Conservation (phyloP, 148 eudicot species). For the Polygonum aviculare region DNA sequence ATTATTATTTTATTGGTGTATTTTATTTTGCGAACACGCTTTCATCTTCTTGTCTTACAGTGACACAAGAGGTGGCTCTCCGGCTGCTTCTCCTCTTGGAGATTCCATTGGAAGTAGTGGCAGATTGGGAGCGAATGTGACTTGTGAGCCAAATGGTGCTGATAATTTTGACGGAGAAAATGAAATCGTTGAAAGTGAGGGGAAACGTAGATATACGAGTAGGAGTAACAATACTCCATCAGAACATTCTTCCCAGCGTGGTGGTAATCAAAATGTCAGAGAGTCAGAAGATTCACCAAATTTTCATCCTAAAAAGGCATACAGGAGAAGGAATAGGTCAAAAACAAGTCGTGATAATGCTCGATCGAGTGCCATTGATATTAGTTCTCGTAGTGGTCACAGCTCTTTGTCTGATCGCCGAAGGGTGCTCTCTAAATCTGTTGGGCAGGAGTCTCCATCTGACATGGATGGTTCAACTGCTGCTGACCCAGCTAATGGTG, state of each 20-base stretch:
- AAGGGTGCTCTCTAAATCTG: constrained; percentile 24
- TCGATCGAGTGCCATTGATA: constrained; percentile 54
- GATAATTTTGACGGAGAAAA: constrained; percentile 87
- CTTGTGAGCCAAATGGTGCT: constrained; percentile 81
- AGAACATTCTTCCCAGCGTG: constrained; percentile 55
- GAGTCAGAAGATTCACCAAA: constrained; percentile 57
- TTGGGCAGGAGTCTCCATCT: constrained; percentile 29
- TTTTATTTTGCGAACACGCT: not conserved
- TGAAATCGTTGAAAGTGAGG: constrained; percentile 43
- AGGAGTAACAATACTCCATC: constrained; percentile 37
- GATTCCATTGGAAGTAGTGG: constrained; percentile 97
- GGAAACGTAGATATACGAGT: constrained; percentile 28
- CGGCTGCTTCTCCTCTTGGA: constrained; percentile 79
- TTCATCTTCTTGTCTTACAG: constrained; percentile 30
- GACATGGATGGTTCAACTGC: constrained; percentile 41
- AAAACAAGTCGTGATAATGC: constrained; percentile 63
- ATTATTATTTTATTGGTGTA: not conserved
- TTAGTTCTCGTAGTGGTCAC: constrained; percentile 43
- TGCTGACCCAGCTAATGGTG: constrained; percentile 21
- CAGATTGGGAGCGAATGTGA: constrained; percentile 47
- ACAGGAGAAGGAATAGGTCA: constrained; percentile 68
- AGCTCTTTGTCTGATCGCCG: constrained; percentile 36
- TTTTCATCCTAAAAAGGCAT: constrained; percentile 63
- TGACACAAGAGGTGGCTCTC: constrained; percentile 82
- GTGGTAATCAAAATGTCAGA: constrained; percentile 35